Base-by-base conservation (phyloP, 2,329 filamentous ascomycete species). In the Bipolaris bicolor region DNA sequence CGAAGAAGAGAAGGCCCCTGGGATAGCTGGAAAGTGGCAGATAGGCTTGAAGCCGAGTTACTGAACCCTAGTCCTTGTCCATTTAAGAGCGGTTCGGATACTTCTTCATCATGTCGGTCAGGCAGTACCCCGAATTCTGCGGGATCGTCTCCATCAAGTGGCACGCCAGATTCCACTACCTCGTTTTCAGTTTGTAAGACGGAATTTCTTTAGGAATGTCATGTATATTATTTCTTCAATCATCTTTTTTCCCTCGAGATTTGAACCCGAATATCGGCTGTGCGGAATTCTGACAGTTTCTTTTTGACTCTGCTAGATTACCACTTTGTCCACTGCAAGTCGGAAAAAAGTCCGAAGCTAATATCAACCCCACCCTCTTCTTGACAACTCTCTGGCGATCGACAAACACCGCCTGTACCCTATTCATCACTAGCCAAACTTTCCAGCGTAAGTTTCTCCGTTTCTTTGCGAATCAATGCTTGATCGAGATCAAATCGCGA, bases 1-100 rank as follows among this genome's bases (percentile, higher is more conserved):
- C 43, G 43, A 18, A 44, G 51, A 15, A 44, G 51, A 15, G 51
- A 53, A 53, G 51, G 51, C 5, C 43, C 34, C 33, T 53, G 51
- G 51, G 51, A 53, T 16, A 48, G 51, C 34, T 47, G 34, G 43
- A 37, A 48, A 53, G 36, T 36, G 29, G 51, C 48, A 20, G 39
- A 51, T 9, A 51, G 18, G 48, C 36, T 51, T 41, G 24, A 43
- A 13, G 11, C 6, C 3, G 43, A 46, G 10, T 3, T 46, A 7
- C 9, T 6, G 10, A 46, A 46, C 16, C 43, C 29, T 7, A 20
- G 9, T 9, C 26, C 26, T 20, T 49, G 37, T 5, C 40, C 40
- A 16, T 43, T 24, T 4, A 43, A 26, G 22, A n/a, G 3, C 4
- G 10, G 16, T 11, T 22, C 20, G 5, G 5, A 22, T 41, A 24